These are phyloP conservation scores for Starmerella floricola DNA, from an alignment of 805 yeast species.

Conservation along the genomic window DNA sequence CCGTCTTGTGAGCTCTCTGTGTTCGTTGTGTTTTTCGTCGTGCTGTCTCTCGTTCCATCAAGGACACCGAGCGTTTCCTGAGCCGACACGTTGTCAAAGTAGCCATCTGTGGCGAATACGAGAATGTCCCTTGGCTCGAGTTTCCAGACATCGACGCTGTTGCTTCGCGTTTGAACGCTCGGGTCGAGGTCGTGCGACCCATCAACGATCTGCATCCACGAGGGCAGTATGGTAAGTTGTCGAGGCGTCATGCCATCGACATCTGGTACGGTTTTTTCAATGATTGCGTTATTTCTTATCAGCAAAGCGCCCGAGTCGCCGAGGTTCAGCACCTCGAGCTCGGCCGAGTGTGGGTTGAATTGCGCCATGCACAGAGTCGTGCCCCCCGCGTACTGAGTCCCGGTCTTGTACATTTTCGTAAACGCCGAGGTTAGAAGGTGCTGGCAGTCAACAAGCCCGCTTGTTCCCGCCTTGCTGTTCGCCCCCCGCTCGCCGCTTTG, in stretches of 20 bases:
- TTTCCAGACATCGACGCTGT: constrained; percentile 42
- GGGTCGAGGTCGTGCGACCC: constrained; percentile 53
- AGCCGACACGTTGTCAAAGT: constrained; percentile 68
- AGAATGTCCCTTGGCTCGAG: constrained; percentile 62
- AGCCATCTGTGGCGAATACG: constrained; percentile 86
- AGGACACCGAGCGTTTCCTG: constrained; percentile 25
- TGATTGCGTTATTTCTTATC: constrained; percentile 51
- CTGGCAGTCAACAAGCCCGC: constrained; percentile 32
- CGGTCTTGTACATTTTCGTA: constrained; percentile 38
- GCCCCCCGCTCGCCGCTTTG: background rate
- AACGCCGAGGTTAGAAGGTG: constrained; percentile 47
- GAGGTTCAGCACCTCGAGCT: constrained; percentile 56
- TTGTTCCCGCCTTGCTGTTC: background rate
- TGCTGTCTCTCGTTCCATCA: background rate
- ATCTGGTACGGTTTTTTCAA: constrained; percentile 24
- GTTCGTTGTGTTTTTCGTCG: too few species aligned
- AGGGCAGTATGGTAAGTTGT: constrained; percentile 78
- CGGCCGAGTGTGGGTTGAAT: constrained; percentile 38
- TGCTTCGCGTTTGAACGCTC: constrained; percentile 22
- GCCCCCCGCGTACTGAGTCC: constrained; percentile 74
- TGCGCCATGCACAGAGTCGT: constrained; percentile 85
- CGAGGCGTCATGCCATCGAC: constrained; percentile 49
- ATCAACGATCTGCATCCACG: constrained; percentile 26
- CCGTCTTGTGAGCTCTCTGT: too few species aligned
- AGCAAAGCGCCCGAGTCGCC: constrained; percentile 96